Evolutionary conservation across 805 yeast genomes (phyloP), one percentile per base, ranked within the genome.

Genomic region (Spathaspora hagerdaliae): DNA sequence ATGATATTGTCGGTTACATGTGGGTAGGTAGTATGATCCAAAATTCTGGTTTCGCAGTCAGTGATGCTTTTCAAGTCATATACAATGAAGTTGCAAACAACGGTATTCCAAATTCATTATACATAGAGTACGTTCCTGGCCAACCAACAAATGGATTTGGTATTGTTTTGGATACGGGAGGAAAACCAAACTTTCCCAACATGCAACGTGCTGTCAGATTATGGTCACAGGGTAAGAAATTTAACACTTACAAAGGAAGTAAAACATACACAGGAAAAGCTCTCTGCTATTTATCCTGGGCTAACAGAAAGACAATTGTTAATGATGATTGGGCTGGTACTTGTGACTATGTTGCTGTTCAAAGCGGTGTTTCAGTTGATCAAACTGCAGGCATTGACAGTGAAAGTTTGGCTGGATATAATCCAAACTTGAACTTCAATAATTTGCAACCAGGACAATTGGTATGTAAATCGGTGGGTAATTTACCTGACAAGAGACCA

Each of bases 1-100:
- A 46, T 32, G 42, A 47, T 33, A 36, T 49, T 38, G 41, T 49
- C 11, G 55, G 55, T 24, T 51, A 45, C 31, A 43, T 51, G 46
- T 51, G 54, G 54, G 51, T 46, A 24, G 54, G 54, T 27, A 48
- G 49, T 27, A 48, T 48, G 50, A 46, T 51, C 8, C 52, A 51
- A 36, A 51, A 51, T 39, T 29, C 46, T n/a, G 54, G 51, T 2
- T 48, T 51, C 29, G 39, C 42, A 3, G 13, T 19, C 15, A 39
- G 35, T n/a, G 19, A 32, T 29, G 41, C 41, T 15, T 29, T 19
- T 27, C 34, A 39, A 24, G 41, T 39, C 12, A 32, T 39, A 15
- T 31, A 31, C 24, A 47, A 48, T 29, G 53, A 50, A 39, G 35
- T 50, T n/a, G 43, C 36, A 19, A 31, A 29, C 8, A 36, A 48